Percentiles rank a stretch among this genome's conserved stretches.
Conservation (phyloP, 306 rosid genomes). For the Casuarina cunninghamiana region DNA sequence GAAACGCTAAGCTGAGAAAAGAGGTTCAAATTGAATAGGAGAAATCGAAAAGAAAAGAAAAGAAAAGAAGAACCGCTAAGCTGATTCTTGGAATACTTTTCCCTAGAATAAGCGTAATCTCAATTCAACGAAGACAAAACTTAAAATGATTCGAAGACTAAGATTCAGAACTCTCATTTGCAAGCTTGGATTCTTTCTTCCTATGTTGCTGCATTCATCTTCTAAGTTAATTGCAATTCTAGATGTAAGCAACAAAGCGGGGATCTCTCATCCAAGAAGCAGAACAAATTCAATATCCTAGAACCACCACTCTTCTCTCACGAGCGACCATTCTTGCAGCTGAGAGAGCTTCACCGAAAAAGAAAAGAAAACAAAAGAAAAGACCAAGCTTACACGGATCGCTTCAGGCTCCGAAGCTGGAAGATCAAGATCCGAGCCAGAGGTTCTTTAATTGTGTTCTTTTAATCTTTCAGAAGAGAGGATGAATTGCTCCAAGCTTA, state of each 20-base stretch:
- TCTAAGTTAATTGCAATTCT: not conserved
- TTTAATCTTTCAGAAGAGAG: conserved; percentile 9
- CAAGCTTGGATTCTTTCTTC: not conserved
- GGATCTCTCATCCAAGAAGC: not conserved
- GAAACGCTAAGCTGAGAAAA: not conserved
- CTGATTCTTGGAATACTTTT: not conserved
- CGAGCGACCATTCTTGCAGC: not conserved
- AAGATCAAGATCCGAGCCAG: conserved; percentile 33
- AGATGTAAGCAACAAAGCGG: not conserved
- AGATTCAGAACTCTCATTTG: not conserved
- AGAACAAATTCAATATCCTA: not conserved
- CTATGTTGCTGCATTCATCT: not conserved
- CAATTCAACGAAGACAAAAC: not conserved
- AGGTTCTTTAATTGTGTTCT: conserved; percentile 22
- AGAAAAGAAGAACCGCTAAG: not conserved
- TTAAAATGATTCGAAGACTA: not conserved
- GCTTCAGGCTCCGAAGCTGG: conserved; percentile 8
- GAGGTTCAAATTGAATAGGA: not conserved
- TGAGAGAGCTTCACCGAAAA: not conserved
- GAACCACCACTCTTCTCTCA: not conserved
- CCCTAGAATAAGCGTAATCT: not conserved
- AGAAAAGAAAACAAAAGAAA: not conserved
- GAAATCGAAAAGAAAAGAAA: too few relatives aligned
- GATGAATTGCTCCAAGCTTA: not conserved
- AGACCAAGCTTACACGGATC: conserved; percentile 34